Evolutionary conservation across 2,329 filamentous ascomycete genomes (phyloP).

Genomic region (Chrysosporium keratinophilum): DNA sequence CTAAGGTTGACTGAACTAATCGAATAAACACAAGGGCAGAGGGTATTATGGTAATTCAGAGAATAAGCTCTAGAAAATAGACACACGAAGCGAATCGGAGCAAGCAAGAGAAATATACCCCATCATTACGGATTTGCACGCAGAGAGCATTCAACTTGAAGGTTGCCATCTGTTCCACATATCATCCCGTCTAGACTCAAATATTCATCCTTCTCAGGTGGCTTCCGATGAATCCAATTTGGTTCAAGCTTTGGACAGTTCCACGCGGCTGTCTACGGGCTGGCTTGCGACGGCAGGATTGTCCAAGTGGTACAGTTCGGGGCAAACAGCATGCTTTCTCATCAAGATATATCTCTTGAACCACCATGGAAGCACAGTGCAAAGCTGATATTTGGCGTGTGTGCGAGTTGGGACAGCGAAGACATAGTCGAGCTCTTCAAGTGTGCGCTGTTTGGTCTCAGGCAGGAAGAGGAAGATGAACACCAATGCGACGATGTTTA

Average conservation of each 20-base stretch:
- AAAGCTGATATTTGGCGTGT: slow-evolving; percentile 49
- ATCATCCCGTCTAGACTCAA: background rate
- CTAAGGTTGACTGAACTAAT: too few species aligned
- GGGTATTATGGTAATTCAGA: background rate
- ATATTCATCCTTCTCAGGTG: background rate
- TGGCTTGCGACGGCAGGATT: background rate
- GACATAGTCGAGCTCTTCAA: slow-evolving; percentile 50
- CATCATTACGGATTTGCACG: background rate
- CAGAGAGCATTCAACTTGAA: background rate
- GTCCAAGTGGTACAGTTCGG: slow-evolving; percentile 37
- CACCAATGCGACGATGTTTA: slow-evolving; percentile 51
- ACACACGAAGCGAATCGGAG: background rate
- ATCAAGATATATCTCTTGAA: slow-evolving; percentile 47
- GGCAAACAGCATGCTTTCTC: slow-evolving; percentile 38
- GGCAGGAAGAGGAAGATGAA: slow-evolving; percentile 55
- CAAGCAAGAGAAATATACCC: background rate
- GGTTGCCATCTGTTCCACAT: background rate
- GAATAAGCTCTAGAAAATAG: background rate
- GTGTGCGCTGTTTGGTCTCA: slow-evolving; percentile 47
- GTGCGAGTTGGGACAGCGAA: slow-evolving; percentile 51
- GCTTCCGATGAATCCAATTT: background rate
- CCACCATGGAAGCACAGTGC: slow-evolving; percentile 51
- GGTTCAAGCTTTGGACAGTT: slow-evolving; percentile 1
- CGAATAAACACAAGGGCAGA: too few species aligned
- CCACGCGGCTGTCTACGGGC: background rate